Conservation (phyloP, 1,284 basidiomycete genomes). For the Cutaneotrichosporon mucoides region DNA sequence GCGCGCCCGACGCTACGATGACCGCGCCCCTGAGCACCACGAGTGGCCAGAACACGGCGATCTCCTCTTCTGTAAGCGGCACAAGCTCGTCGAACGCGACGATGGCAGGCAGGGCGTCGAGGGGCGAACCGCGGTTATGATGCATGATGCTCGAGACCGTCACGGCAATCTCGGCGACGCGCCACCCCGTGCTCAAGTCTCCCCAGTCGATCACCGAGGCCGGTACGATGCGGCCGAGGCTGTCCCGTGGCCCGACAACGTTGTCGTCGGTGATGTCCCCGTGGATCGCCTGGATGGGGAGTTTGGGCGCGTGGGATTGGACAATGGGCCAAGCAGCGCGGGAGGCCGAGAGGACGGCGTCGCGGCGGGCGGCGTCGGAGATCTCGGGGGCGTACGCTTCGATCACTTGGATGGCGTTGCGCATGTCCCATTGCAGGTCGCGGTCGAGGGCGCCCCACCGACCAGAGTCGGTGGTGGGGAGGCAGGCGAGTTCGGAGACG, state of each 20-base stretch:
- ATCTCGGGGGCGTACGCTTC: slow-evolving; percentile 4
- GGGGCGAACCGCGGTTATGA: slow-evolving; percentile 1
- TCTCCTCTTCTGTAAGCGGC: slow-evolving; percentile 7
- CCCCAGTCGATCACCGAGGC: slow-evolving; percentile 14
- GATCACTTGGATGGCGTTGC: slow-evolving; percentile 9
- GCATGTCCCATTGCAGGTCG: slow-evolving; percentile 18
- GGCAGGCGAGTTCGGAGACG: neutral
- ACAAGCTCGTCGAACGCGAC: slow-evolving; percentile 3
- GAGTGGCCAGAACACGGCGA: slow-evolving; percentile 13
- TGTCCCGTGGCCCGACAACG: slow-evolving; percentile 11
- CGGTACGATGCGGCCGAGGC: slow-evolving; percentile 8
- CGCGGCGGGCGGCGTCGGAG: neutral
- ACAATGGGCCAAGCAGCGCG: slow-evolving; percentile 2
- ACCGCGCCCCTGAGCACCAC: slow-evolving; percentile 12
- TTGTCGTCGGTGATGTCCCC: slow-evolving; percentile 20
- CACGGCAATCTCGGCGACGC: slow-evolving; percentile 14
- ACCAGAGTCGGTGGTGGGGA: neutral
- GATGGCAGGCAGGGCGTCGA: slow-evolving; percentile 10
- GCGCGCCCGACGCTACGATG: slow-evolving; percentile 6
- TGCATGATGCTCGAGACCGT: slow-evolving; percentile 11
- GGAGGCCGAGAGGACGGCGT: neutral
- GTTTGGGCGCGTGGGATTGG: neutral
- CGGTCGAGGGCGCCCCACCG: slow-evolving; percentile 10
- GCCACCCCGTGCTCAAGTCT: slow-evolving; percentile 11
- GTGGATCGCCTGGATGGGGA: slow-evolving; percentile 13